These are phyloP conservation scores for Hygrophorus pudorinus DNA, from an alignment of 768 basidiomycete species.

Conservation along the genomic window DNA sequence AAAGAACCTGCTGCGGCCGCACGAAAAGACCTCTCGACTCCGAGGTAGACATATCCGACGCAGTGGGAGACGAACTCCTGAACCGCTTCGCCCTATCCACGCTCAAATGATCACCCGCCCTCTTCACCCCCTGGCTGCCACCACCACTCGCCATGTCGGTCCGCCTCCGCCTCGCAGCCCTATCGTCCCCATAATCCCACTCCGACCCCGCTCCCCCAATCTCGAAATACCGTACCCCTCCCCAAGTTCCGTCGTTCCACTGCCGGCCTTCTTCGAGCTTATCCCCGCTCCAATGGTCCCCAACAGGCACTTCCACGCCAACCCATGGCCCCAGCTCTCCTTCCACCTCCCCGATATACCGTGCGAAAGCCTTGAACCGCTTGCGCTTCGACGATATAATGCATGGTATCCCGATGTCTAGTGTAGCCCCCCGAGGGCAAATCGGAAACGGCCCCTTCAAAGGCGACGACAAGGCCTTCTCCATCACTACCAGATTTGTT, in stretches of 20 bases:
- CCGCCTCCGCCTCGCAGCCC: conserved; percentile 35
- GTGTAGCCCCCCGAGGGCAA: conserved; percentile 52
- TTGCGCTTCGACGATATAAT: conserved; percentile 78
- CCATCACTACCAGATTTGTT: not conserved
- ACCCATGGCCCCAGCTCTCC: conserved; percentile 84
- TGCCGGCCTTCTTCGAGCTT: conserved; percentile 41
- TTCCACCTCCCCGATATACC: conserved; percentile 81
- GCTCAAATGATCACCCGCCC: conserved; percentile 33
- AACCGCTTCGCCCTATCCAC: conserved; percentile 60
- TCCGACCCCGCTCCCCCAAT: conserved; percentile 47
- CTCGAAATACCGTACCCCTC: conserved; percentile 78
- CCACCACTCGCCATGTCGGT: conserved; percentile 25
- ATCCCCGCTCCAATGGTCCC: conserved; percentile 37
- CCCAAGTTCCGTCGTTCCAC: conserved; percentile 83
- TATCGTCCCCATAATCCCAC: conserved; percentile 54
- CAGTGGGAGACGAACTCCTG: conserved; percentile 61
- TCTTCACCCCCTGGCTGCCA: conserved; percentile 24
- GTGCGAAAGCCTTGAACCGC: conserved; percentile 77
- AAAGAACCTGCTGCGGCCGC: conserved; percentile 76
- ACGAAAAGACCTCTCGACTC: conserved; percentile 76
- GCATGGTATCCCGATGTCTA: conserved; percentile 85
- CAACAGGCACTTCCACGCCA: conserved; percentile 79
- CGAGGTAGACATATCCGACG: conserved; percentile 36
- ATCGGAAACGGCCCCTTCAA: conserved; percentile 10
- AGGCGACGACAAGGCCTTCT: not conserved